Percentiles rank a stretch among this genome's conserved stretches.
These are phyloP conservation scores for Fusarium cyanostomum DNA, from an alignment of 2,329 filamentous ascomycete genomes.

Conservation along the genomic window DNA sequence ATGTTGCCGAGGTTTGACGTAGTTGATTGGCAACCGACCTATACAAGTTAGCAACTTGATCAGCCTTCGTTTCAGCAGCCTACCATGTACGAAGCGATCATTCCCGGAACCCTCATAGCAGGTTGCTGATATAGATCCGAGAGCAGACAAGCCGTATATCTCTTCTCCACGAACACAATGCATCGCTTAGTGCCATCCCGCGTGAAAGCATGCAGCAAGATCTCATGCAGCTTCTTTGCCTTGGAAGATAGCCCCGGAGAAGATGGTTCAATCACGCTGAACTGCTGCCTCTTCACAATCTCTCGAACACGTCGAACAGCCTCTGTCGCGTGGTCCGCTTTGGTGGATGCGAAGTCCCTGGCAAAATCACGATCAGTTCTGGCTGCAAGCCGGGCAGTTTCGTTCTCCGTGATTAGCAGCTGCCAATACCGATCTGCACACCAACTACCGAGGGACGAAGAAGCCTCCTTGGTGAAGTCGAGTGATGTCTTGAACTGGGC, in stretches of 20 bases:
- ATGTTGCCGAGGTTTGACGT: slow-evolving; percentile 66
- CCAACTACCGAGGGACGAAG: slow-evolving; percentile 80
- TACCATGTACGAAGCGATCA: slow-evolving; percentile 72
- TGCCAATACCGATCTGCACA: slow-evolving; percentile 85
- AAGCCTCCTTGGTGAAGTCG: slow-evolving; percentile 65
- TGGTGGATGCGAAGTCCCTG: slow-evolving; percentile 21
- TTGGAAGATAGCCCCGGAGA: slow-evolving; percentile 73
- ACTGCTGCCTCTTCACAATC: slow-evolving; percentile 62
- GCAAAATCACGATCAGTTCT: slow-evolving; percentile 55
- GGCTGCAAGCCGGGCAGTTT: slow-evolving; percentile 68
- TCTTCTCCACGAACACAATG: slow-evolving; percentile 86
- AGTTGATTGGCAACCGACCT: slow-evolving; percentile 45
- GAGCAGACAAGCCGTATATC: slow-evolving; percentile 80
- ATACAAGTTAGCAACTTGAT: slow-evolving; percentile 2
- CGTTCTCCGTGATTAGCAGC: slow-evolving; percentile 71
- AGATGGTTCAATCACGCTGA: slow-evolving; percentile 48
- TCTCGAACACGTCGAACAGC: slow-evolving; percentile 67
- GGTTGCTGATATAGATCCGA: slow-evolving; percentile 70
- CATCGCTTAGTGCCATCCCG: slow-evolving; percentile 64
- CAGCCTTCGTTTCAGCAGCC: slow-evolving; percentile 15
- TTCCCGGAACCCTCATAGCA: slow-evolving; percentile 63
- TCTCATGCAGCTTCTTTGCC: slow-evolving; percentile 68
- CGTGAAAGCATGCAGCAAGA: slow-evolving; percentile 72
- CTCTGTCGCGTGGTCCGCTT: slow-evolving; percentile 59
- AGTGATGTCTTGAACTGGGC: slow-evolving; percentile 66